A percentile compares a stretch with the other conserved stretches of the same genome.
Conservation (phyloP, 2,329 filamentous ascomycete species). For the Aspergillus ochraceoroseus region DNA sequence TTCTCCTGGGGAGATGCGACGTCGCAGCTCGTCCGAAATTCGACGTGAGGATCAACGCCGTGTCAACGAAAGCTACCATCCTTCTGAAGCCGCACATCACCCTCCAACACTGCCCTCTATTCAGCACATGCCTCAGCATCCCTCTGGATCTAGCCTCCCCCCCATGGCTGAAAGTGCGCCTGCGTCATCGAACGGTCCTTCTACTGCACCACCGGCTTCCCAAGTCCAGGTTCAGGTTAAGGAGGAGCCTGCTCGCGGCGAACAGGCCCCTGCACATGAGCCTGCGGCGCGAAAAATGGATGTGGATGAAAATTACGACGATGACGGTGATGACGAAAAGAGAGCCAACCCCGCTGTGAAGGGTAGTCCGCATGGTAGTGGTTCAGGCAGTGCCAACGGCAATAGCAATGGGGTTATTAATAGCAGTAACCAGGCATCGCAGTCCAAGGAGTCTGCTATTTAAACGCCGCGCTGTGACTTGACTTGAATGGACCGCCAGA, state of each 20-base stretch:
- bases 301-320: conserved; percentile 95
- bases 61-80: conserved; percentile 75
- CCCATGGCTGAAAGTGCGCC: conserved; percentile 49
- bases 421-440: conserved; percentile 27
- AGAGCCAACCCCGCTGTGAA: conserved; percentile 34
- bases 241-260: conserved; percentile 52
- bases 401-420: conserved; percentile 26
- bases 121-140: conserved; percentile 42
- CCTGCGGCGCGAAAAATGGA: conserved; percentile 93
- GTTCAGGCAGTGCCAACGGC: conserved; percentile 26
- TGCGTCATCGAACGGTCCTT: conserved; percentile 42
- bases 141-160: conserved; percentile 54
- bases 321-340: conserved; percentile 81
- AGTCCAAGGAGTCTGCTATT: conserved; percentile 32
- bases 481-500: no score
- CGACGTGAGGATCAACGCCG: conserved; percentile 66
- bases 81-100: conserved; percentile 88
- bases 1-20: conserved; percentile 63
- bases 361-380: conserved; percentile 34
- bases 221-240: conserved; percentile 55
- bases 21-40: conserved; percentile 71
- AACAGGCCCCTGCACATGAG: conserved; percentile 59
- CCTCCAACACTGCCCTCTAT: conserved; percentile 57
- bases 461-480: conserved; percentile 14
- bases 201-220: conserved; percentile 36